Evolutionary conservation across 2,329 filamentous ascomycete species (phyloP), one percentile per base, ranked within the genome.

Genomic region (Fusarium sp.): DNA sequence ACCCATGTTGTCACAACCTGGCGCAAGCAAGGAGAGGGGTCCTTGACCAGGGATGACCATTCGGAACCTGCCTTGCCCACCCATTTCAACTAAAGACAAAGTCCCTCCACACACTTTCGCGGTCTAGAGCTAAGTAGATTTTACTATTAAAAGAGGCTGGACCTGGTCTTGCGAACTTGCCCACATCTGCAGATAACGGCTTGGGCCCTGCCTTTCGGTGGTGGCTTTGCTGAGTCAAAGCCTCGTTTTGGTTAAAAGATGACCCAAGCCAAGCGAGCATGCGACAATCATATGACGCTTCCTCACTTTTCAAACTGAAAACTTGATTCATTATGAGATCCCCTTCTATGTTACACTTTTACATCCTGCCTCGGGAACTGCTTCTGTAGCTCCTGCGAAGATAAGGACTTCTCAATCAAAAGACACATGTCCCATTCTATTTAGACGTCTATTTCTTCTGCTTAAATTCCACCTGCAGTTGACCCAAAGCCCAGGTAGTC

Each of bases 391-490:
- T 53, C 61, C 52, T 60, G 31, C 53, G 52, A 54, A 26, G 54
- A 47, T 34, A 38, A 57, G 47, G 60, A 42, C 54, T 56, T 36
- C 33, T 55, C 36, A 44, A 65, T 42, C 49, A 38, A 67, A 57
- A 53, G 47, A 62, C 31, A 42, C 26, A 62, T 6, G 36, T n/a
- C 46, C 52, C 42, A 45, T 41, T 53, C 64, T 69, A 65, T 64
- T 57, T 45, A 52, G 44, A 28, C 44, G 31, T 62, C 69, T 77
- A 83, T 67, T 75, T 75, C 77, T 81, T 85, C 40, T 80, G 80
- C 37, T 83, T 81, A 80, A 97, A 97, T 77, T 92, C 94, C 45
- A 94, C 87, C 77, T 97, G 91, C 67, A 97, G 83, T 75, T 88
- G 90, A 33, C 93, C 91, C 62, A 97, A 79, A 5, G 89, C 82